Percentiles rank a stretch among this genome's conserved stretches.
These are phyloP conservation scores for Lumnitzera racemosa DNA, from an alignment of 345 rosid species.

Conservation along the genomic window DNA sequence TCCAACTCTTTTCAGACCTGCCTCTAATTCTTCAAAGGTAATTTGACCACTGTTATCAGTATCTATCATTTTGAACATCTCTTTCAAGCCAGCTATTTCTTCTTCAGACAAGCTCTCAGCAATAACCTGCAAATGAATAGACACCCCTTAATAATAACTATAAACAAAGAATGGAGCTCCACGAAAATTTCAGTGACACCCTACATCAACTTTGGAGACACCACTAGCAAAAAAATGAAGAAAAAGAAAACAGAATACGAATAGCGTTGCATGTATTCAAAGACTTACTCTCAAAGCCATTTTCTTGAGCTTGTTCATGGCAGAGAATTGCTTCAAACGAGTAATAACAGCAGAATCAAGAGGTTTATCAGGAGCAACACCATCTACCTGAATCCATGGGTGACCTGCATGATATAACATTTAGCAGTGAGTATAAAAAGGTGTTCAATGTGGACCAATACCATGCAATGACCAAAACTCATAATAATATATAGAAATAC, in stretches of 20 bases:
- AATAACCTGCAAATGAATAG: conserved; percentile 23
- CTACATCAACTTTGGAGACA: no score
- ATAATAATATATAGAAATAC: no score
- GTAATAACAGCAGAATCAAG: conserved; percentile 38
- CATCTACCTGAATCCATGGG: conserved; percentile 42
- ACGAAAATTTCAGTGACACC: no score
- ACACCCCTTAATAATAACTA: no score
- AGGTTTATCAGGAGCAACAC: conserved; percentile 40
- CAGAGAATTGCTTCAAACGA: conserved; percentile 43
- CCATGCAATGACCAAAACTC: no score
- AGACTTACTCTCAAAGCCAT: conserved; percentile 30
- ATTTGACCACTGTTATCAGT: conserved; percentile 39
- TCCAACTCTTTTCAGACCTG: conserved; percentile 32
- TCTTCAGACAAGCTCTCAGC: conserved; percentile 43
- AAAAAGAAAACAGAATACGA: no score
- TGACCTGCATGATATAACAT: conserved; percentile 24
- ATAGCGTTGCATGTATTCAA: background rate
- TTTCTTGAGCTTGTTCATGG: conserved; percentile 44
- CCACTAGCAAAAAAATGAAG: no score
- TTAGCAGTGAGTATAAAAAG: background rate
- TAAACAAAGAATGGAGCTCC: no score
- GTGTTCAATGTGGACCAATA: background rate
- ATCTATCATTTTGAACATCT: conserved; percentile 48
- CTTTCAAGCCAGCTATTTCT: conserved; percentile 41
- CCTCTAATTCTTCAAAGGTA: conserved; percentile 38